Evolutionary conservation across 176 grass and related monocot species (phyloP).

Genomic region (Aegilops longissima): DNA sequence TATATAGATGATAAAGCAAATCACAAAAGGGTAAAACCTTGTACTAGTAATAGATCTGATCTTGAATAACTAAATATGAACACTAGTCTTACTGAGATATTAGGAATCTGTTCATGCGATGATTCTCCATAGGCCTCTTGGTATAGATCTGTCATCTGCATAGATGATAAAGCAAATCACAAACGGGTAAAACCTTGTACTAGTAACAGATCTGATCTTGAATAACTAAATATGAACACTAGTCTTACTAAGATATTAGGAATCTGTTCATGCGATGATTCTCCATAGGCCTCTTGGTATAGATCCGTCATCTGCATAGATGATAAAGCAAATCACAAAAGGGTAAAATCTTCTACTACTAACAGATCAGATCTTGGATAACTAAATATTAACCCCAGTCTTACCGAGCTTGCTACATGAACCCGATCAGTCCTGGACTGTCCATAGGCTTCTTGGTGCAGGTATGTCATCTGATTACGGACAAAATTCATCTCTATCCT

Average conservation of each 20-base stretch:
- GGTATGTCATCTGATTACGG: neutral
- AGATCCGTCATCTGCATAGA: conserved; percentile 10
- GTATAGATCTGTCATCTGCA: neutral
- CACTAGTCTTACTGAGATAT: conserved; percentile 20
- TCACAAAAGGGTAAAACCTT: too few species aligned
- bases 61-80: too few species aligned
- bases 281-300: neutral
- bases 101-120: neutral
- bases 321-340: neutral
- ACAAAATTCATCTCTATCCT: neutral
- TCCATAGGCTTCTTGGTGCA: neutral
- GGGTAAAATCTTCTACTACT: neutral
- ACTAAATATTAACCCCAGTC: neutral
- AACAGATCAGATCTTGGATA: neutral
- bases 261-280: neutral
- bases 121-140: neutral
- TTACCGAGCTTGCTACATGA: conserved; percentile 13
- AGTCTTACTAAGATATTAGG: conserved; percentile 17
- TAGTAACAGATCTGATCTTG: too few species aligned
- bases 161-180: neutral
- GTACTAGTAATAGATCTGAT: too few species aligned
- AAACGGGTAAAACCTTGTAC: too few species aligned
- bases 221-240: neutral
- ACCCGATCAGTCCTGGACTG: neutral
- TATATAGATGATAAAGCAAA: neutral